These are phyloP conservation scores for Tolypocladium ophioglossoides DNA, from an alignment of 2,329 filamentous ascomycete genomes.

Conservation along the genomic window DNA sequence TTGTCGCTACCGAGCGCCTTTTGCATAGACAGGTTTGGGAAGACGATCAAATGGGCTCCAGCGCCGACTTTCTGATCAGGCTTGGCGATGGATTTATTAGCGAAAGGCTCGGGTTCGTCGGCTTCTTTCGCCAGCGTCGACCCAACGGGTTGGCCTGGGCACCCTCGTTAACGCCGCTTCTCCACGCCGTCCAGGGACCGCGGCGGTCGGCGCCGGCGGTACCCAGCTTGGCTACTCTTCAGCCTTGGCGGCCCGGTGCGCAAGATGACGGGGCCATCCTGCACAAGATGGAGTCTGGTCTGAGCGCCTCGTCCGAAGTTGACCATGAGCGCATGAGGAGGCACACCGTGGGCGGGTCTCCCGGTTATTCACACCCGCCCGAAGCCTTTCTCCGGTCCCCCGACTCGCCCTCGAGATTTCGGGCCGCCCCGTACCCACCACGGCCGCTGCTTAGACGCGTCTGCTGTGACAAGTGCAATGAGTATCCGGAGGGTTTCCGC, in stretches of 20 bases:
- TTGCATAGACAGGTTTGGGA: constrained; percentile 37
- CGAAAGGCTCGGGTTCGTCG: constrained; percentile 21
- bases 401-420: constrained; percentile 22
- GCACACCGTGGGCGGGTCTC: constrained; percentile 37
- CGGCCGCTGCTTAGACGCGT: constrained; percentile 57
- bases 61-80: constrained; percentile 37
- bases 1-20: constrained; percentile 29
- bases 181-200: constrained; percentile 1
- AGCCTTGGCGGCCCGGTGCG: constrained; percentile 4
- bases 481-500: constrained; percentile 77
- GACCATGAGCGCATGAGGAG: constrained; percentile 18
- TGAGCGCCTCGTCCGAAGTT: neutral
- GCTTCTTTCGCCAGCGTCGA: constrained; percentile 18
- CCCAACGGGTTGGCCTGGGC: constrained; percentile 1
- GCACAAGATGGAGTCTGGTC: neutral
- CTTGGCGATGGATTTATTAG: constrained; percentile 32
- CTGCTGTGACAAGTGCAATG: constrained; percentile 67
- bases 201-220: constrained; percentile 3
- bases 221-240: constrained; percentile 1
- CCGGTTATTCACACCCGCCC: constrained; percentile 26
- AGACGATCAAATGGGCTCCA: constrained; percentile 32
- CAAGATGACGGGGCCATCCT: constrained; percentile 7
- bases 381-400: constrained; percentile 32
- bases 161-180: constrained; percentile 6
- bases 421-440: constrained; percentile 37